Evolutionary conservation across 371 early-diverging fungal genomes (phyloP), one percentile per base, ranked within the genome.

Genomic region (Mortierella sp.): DNA sequence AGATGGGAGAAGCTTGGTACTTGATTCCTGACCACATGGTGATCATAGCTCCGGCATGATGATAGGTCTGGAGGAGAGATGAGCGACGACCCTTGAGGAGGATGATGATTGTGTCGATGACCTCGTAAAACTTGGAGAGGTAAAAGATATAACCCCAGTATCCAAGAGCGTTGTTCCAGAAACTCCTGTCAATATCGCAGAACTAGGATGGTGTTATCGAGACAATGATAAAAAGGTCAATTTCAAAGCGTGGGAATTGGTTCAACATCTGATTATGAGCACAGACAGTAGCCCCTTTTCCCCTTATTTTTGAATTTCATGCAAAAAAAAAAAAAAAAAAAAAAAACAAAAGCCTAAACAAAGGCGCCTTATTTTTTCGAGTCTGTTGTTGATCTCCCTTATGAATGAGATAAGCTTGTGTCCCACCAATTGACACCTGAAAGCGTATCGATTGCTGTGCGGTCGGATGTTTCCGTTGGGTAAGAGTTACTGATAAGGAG

Each of bases 11-110:
- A 2, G 95, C 90, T 66, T 87, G 84, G 77, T 90, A 93, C 71
- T 91, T 88, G 78, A 93, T 90, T 62, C 93, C 93, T 52, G 91
- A 86, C 91, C 88, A 88, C 88, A 88, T 89, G 66, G 93, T 92
- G 75, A 95, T 86, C 85, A 96, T 95, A 22, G 96, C 96, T 45
- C 96, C 96, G n/a, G 94, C 89, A 74, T 96, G 97, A 81, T 96
- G 97, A 81, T 95, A 96, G 63, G 92, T 92, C 85, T 96, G 97
- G 71, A 96, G 88, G 28, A 93, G 89, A 45, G 94, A 94, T 0
- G 93, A 89, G 49, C 89, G 91, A 57, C 94, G 92, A 51, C 93
- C 95, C 85, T 96, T 96, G 73, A 90, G 68, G 60, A 96, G 84
- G 68, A 96, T 93, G 77, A 96, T 95, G 61, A 90, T 88, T 47